phyloP scores from a whole-genome alignment of 352 stramenopile species.

The Globisporangium abappressorium region DNA sequence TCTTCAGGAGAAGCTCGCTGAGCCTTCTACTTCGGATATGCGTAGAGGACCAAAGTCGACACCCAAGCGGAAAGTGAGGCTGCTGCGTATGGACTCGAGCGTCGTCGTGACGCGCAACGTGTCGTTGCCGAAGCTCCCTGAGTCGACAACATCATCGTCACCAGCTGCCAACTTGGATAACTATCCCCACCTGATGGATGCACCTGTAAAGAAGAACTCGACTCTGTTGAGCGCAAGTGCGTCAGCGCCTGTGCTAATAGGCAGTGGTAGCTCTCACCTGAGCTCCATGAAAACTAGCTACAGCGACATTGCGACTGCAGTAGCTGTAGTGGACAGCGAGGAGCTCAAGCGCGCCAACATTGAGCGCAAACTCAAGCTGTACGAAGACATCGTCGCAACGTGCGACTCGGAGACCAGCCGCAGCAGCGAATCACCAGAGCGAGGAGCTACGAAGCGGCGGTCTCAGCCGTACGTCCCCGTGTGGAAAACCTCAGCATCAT shows the following conservation, averaged over 20 bases:
- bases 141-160: background rate
- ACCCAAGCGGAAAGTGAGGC: constrained; percentile 23
- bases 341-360: constrained; percentile 39
- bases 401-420: background rate
- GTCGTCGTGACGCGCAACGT: constrained; percentile 37
- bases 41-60: constrained; percentile 31
- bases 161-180: background rate
- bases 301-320: background rate
- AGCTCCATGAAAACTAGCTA: background rate
- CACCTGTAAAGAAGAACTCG: too few species aligned
- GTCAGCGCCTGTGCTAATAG: constrained; percentile 20
- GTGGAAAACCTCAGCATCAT: constrained; percentile 4
- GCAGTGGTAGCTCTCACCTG: background rate
- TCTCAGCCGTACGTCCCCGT: constrained; percentile 14
- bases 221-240: constrained; percentile 16
- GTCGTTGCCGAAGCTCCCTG: constrained; percentile 35
- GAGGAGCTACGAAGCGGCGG: background rate
- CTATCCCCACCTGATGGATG: background rate
- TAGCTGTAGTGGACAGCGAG: constrained; percentile 1
- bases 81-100: constrained; percentile 31
- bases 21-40: background rate
- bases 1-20: constrained; percentile 30
- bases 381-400: constrained; percentile 31
- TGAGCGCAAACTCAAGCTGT: constrained; percentile 55
- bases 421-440: background rate